These are phyloP conservation scores for Cryphonectria parasitica DNA, from an alignment of 2,329 filamentous ascomycete genomes.

Conservation along the genomic window DNA sequence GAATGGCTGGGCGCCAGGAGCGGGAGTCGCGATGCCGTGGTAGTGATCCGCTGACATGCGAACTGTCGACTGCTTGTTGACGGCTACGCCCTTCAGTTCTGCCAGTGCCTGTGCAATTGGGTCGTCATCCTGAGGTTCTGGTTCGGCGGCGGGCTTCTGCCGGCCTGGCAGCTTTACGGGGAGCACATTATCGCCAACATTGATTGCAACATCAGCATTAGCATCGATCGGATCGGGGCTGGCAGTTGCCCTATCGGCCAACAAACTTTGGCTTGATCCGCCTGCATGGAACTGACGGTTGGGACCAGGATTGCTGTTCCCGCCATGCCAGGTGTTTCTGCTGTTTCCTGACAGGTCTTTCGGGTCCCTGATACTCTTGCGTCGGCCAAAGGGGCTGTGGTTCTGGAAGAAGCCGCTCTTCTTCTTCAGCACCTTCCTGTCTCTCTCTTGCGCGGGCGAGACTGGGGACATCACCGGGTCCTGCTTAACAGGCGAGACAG, in stretches of 20 bases:
- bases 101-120: conserved; percentile 92
- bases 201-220: conserved; percentile 88
- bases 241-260: conserved; percentile 47
- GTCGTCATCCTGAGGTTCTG: conserved; percentile 67
- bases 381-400: conserved; percentile 80
- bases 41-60: conserved; percentile 96
- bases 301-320: conserved; percentile 30
- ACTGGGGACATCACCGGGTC: conserved; percentile 39
- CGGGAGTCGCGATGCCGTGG: conserved; percentile 88
- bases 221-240: conserved; percentile 91
- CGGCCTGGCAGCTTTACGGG: conserved; percentile 81
- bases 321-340: conserved; percentile 64
- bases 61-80: conserved; percentile 75
- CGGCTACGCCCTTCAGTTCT: conserved; percentile 81
- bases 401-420: conserved; percentile 91
- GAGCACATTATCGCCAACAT: conserved; percentile 95
- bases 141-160: conserved; percentile 47
- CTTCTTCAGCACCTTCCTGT: conserved; percentile 70
- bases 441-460: conserved; percentile 53
- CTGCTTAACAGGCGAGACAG: conserved; percentile 74
- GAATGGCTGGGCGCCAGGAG: conserved; percentile 53
- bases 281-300: conserved; percentile 47
- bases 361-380: conserved; percentile 87
- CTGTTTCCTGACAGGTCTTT: conserved; percentile 61
- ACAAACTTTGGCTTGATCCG: conserved; percentile 44